These are phyloP conservation scores for Yarrowia sp. DNA, from an alignment of 805 yeast species.

Conservation along the genomic window DNA sequence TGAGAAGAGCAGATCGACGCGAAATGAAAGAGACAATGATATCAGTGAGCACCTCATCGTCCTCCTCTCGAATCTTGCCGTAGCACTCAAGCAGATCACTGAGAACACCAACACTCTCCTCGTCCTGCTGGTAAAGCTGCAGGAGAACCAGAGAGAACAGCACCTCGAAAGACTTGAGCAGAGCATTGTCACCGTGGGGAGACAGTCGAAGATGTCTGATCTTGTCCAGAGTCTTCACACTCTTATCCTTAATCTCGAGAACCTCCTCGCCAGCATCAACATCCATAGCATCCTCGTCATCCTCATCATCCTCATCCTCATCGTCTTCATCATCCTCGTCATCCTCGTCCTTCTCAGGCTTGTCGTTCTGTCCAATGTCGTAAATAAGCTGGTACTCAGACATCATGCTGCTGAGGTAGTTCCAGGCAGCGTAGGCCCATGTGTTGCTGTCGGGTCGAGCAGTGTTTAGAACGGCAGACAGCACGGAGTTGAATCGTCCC, in stretches of 20 bases:
- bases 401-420: neutral
- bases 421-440: constrained; percentile 61
- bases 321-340: constrained; percentile 21
- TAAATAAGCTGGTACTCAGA: constrained; percentile 37
- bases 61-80: constrained; percentile 41
- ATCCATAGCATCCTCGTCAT: constrained; percentile 23
- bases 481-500: constrained; percentile 59
- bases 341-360: neutral
- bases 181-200: constrained; percentile 42
- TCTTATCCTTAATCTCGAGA: constrained; percentile 46
- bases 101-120: constrained; percentile 71
- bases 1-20: constrained; percentile 56
- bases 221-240: constrained; percentile 49
- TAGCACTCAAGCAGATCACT: constrained; percentile 69
- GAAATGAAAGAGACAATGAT: constrained; percentile 56
- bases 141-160: constrained; percentile 72
- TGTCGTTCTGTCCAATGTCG: constrained; percentile 33
- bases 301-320: constrained; percentile 22
- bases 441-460: constrained; percentile 48
- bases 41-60: constrained; percentile 51
- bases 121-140: constrained; percentile 68
- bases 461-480: constrained; percentile 54
- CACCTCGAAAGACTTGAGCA: constrained; percentile 66
- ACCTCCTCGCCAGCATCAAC: constrained; percentile 42
- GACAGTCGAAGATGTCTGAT: constrained; percentile 43